Conservation (phyloP, 345 rosid genomes). For the Aquilaria sinensis region DNA sequence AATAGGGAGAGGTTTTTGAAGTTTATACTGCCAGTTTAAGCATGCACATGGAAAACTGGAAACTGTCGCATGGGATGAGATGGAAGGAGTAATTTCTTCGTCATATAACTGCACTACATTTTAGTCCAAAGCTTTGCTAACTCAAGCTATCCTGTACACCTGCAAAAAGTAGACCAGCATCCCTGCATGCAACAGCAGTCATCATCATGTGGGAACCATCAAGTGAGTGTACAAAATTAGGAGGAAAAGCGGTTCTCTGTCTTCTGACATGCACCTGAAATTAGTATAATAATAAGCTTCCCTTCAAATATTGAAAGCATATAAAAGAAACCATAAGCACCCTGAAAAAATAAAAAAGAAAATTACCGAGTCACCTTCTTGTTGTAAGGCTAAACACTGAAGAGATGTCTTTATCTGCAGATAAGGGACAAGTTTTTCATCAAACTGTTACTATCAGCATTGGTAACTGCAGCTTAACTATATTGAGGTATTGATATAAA, state of each 20-base stretch:
- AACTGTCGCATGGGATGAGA: too few species aligned
- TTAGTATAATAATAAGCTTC: not conserved
- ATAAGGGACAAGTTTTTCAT: constrained; percentile 9
- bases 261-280: constrained; percentile 69
- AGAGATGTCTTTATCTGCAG: constrained; percentile 91
- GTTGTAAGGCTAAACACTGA: constrained; percentile 83
- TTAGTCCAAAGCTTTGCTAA: too few species aligned
- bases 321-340: constrained; percentile 3
- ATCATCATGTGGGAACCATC: constrained; percentile 99
- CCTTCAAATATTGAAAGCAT: not conserved
- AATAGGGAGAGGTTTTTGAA: too few species aligned
- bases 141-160: constrained; percentile 26
- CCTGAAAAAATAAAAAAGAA: constrained; percentile 7
- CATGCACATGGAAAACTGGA: too few species aligned
- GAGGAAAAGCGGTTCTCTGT: constrained; percentile 98
- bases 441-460: not conserved
- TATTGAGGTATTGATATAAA: too few species aligned
- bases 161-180: constrained; percentile 87
- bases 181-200: constrained; percentile 95
- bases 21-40: too few species aligned
- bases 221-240: constrained; percentile 93
- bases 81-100: not conserved
- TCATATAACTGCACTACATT: not conserved
- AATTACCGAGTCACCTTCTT: constrained; percentile 78
- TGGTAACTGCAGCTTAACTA: too few species aligned